Conservation (phyloP, 208 protist species). For the Naegleria gruberi region DNA sequence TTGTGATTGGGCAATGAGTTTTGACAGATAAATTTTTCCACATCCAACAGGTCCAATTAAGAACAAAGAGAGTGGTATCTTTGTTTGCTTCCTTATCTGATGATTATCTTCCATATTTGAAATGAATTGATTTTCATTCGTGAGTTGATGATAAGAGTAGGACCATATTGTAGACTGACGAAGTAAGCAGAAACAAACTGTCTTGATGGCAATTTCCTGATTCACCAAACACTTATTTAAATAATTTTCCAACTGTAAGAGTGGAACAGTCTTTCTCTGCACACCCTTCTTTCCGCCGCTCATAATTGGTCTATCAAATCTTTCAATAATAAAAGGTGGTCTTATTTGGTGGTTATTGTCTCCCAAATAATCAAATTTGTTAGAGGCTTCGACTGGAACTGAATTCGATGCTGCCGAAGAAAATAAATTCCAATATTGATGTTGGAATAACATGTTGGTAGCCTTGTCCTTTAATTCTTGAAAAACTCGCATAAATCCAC, state of each 20-base stretch:
- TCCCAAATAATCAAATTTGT: background rate
- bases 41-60: background rate
- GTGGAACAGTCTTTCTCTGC: background rate
- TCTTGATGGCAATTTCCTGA: slow-evolving; percentile 5
- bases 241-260: background rate
- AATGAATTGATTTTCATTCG: background rate
- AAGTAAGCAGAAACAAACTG: background rate
- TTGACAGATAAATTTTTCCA: slow-evolving; percentile 2
- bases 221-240: background rate
- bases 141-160: background rate
- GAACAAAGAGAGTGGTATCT: background rate
- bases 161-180: background rate
- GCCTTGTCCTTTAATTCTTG: background rate
- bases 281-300: background rate
- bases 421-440: slow-evolving; percentile 6
- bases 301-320: background rate
- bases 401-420: background rate
- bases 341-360: background rate
- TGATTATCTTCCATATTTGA: too few relatives aligned
- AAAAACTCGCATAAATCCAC: too few relatives aligned
- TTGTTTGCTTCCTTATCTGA: background rate
- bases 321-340: background rate
- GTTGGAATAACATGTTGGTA: background rate
- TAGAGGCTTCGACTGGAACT: background rate
- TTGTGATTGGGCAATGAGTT: background rate